A percentile compares a stretch with the other conserved stretches of the same genome.
Conservation (phyloP, 371 early-diverging fungal genomes). For the Quaeritorhiza haematococci region DNA sequence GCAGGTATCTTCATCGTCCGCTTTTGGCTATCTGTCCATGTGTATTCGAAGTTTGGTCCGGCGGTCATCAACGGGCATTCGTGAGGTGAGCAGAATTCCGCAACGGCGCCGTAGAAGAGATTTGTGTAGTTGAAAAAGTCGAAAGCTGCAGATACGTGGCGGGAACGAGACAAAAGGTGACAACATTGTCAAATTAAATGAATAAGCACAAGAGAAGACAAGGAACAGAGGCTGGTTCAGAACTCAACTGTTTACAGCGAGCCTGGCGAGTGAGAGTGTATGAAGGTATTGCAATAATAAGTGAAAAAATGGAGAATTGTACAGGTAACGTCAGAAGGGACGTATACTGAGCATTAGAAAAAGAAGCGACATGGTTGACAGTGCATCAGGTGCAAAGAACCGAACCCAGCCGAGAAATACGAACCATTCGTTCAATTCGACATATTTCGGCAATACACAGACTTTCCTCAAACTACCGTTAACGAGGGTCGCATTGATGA, state of each 20-base stretch:
- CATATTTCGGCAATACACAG: conserved; percentile 79
- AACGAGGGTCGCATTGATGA: conserved; percentile 76
- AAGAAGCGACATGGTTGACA: too few relatives aligned
- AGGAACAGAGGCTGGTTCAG: conserved; percentile 1
- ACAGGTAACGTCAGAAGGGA: too few relatives aligned
- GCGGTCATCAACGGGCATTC: conserved; percentile 86
- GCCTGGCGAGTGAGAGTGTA: conserved; percentile 15
- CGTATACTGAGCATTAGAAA: too few relatives aligned
- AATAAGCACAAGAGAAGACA: too few relatives aligned
- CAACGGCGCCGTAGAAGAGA: conserved; percentile 84
- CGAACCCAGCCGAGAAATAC: not conserved
- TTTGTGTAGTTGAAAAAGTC: conserved; percentile 93
- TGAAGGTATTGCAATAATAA: not conserved
- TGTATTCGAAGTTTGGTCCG: conserved; percentile 82
- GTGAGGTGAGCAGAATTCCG: conserved; percentile 78
- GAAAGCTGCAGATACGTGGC: conserved; percentile 48
- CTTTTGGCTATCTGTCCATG: conserved; percentile 84
- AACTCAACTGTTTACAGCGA: conserved; percentile 31
- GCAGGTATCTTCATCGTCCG: conserved; percentile 81
- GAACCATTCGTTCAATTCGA: conserved; percentile 92
- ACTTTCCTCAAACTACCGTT: conserved; percentile 87
- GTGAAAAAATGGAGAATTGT: not conserved
- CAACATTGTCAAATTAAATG: too few relatives aligned
- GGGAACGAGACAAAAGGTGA: not conserved
- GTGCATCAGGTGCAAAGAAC: too few relatives aligned